phyloP scores from a whole-genome alignment of 179 eudicot genomes.

The Beta corolliflora region DNA sequence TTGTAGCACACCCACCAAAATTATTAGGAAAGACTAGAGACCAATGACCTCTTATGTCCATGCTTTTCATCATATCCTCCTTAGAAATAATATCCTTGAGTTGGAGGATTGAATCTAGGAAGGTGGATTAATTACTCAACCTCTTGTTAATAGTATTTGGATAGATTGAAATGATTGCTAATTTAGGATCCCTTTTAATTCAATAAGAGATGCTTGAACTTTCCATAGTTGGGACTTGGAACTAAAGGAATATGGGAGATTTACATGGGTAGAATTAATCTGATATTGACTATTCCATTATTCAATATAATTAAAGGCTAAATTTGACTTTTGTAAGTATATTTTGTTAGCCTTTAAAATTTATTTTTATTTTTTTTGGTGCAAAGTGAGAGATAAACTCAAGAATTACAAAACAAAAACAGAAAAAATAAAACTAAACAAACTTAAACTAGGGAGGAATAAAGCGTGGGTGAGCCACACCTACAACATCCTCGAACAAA shows the following conservation, averaged over 20 bases:
- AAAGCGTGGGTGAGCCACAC: too few species aligned
- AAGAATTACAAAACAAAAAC: too few species aligned
- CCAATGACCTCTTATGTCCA: conserved; percentile 27
- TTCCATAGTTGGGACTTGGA: neutral
- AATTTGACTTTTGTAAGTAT: neutral
- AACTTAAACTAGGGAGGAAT: too few species aligned
- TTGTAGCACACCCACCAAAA: conserved; percentile 32
- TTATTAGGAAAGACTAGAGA: conserved; percentile 22
- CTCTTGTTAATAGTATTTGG: conserved; percentile 1
- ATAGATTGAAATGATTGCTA: neutral
- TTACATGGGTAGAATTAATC: neutral
- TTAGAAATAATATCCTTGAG: neutral
- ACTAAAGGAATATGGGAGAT: too few species aligned
- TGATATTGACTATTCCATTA: neutral
- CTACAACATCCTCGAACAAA: too few species aligned
- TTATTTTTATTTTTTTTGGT: too few species aligned
- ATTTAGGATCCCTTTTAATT: neutral
- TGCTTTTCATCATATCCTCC: conserved; percentile 32
- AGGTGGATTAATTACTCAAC: neutral
- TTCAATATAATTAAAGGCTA: too few species aligned
- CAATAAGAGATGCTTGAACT: neutral
- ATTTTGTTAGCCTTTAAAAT: too few species aligned
- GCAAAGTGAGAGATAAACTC: too few species aligned
- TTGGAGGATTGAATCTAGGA: conserved; percentile 5
- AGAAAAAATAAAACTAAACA: too few species aligned